phyloP scores from a whole-genome alignment of 768 basidiomycete genomes.

The Hypsizygus marmoreus region DNA sequence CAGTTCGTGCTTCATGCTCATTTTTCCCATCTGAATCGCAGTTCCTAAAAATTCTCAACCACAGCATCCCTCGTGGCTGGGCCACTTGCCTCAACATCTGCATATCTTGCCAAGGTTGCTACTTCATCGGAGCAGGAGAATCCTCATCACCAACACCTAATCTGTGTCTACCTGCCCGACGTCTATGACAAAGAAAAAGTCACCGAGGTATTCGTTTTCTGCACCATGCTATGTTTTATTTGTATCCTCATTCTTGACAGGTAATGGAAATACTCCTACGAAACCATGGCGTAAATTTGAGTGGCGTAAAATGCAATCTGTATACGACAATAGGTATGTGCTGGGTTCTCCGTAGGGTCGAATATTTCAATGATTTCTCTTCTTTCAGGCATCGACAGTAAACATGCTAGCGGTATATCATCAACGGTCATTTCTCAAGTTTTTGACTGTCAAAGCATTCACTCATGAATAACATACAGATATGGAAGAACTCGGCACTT shows the following conservation, averaged over 20 bases:
- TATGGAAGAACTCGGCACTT: constrained; percentile 67
- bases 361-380: too few species aligned
- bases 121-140: constrained; percentile 54
- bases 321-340: constrained; percentile 61
- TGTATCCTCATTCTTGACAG: constrained; percentile 30
- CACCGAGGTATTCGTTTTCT: constrained; percentile 43
- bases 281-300: constrained; percentile 64
- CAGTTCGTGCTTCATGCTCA: constrained; percentile 38
- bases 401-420: constrained; percentile 71
- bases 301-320: constrained; percentile 71
- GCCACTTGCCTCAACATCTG: constrained; percentile 59
- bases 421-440: constrained; percentile 55
- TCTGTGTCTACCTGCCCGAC: constrained; percentile 73
- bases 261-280: constrained; percentile 70
- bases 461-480: constrained; percentile 34
- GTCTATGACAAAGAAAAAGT: constrained; percentile 66
- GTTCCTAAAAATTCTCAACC: constrained; percentile 5
- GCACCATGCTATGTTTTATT: neutral
- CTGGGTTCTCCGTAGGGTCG: too few species aligned
- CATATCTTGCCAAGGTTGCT: constrained; percentile 62
- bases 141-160: constrained; percentile 59
- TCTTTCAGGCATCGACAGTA: constrained; percentile 73
- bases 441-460: neutral
- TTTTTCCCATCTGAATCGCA: neutral
- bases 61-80: constrained; percentile 68